Evolutionary conservation across 768 basidiomycete genomes (phyloP).

Genomic region (Lyophyllum semitale): DNA sequence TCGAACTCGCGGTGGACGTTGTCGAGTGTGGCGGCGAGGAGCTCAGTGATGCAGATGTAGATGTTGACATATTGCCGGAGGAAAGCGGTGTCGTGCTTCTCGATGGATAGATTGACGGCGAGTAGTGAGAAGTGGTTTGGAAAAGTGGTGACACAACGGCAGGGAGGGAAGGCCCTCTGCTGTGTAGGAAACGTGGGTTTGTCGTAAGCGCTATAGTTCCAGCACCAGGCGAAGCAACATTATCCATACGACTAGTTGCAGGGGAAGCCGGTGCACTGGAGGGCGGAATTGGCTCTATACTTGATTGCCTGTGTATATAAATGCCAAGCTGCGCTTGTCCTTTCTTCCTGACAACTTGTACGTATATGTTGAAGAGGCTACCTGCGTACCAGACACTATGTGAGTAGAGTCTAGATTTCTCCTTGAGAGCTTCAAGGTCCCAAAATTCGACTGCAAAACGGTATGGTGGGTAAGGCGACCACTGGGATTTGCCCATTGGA

Average conservation of each 20-base stretch:
- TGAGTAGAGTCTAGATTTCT: constrained; percentile 83
- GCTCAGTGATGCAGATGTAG: constrained; percentile 23
- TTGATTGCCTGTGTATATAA: constrained; percentile 86
- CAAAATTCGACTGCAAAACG: constrained; percentile 91
- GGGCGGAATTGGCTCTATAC: constrained; percentile 75
- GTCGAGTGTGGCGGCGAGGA: constrained; percentile 22
- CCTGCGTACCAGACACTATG: constrained; percentile 91
- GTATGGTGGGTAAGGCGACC: constrained; percentile 77
- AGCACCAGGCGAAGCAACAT: constrained; percentile 2
- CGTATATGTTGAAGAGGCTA: constrained; percentile 84
- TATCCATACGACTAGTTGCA: constrained; percentile 5
- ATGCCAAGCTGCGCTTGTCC: constrained; percentile 74
- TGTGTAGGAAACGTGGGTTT: constrained; percentile 12
- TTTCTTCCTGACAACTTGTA: constrained; percentile 88
- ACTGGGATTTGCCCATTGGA: constrained; percentile 47
- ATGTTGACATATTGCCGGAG: constrained; percentile 16
- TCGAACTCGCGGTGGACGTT: constrained; percentile 9
- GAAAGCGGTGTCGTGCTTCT: constrained; percentile 46
- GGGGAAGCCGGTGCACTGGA: constrained; percentile 53
- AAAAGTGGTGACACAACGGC: constrained; percentile 27
- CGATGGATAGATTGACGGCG: constrained; percentile 46
- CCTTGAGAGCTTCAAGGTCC: constrained; percentile 78
- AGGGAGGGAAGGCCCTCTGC: constrained; percentile 34
- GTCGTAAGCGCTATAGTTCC: constrained; percentile 5
- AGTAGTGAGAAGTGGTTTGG: constrained; percentile 38